Conservation (phyloP, 805 yeast species). For the Starmerella bombicola region DNA sequence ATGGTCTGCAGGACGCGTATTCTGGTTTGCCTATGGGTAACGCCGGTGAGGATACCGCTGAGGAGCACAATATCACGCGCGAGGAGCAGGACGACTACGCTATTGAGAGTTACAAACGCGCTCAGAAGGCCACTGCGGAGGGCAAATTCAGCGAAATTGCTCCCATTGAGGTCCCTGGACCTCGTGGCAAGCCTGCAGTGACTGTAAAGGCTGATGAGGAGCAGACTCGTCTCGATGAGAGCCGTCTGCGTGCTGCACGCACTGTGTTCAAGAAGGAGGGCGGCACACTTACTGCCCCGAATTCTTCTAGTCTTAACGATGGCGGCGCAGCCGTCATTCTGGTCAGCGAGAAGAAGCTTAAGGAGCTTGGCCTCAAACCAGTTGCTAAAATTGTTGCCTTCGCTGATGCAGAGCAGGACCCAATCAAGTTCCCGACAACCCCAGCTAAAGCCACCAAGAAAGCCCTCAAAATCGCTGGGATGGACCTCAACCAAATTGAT, state of each 20-base stretch:
- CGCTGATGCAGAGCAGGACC: slow-evolving; percentile 97
- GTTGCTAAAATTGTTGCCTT: slow-evolving; percentile 80
- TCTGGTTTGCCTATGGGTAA: slow-evolving; percentile 86
- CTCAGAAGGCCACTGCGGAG: slow-evolving; percentile 61
- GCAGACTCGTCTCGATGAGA: slow-evolving; percentile 60
- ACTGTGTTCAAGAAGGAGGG: slow-evolving; percentile 94
- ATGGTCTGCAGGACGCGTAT: slow-evolving; percentile 89
- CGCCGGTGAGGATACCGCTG: slow-evolving; percentile 93
- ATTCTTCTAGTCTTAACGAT: slow-evolving; percentile 91
- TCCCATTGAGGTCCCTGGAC: slow-evolving; percentile 80
- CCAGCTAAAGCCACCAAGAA: slow-evolving; percentile 93
- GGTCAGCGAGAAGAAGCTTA: slow-evolving; percentile 71
- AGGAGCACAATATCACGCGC: slow-evolving; percentile 62
- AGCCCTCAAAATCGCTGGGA: slow-evolving; percentile 77
- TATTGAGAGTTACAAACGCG: slow-evolving; percentile 69
- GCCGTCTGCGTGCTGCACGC: slow-evolving; percentile 68
- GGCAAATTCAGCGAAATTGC: slow-evolving; percentile 83
- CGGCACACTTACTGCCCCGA: slow-evolving; percentile 96
- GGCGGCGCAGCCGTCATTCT: slow-evolving; percentile 94
- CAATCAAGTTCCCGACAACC: slow-evolving; percentile 90
- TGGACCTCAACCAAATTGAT: slow-evolving; percentile 57
- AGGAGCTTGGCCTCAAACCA: slow-evolving; percentile 79
- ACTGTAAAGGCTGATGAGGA: slow-evolving; percentile 74
- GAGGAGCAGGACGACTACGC: slow-evolving; percentile 87
- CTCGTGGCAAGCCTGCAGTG: slow-evolving; percentile 56